phyloP scores from a whole-genome alignment of 1,284 basidiomycete genomes.

The Cutaneotrichosporon sp. region DNA sequence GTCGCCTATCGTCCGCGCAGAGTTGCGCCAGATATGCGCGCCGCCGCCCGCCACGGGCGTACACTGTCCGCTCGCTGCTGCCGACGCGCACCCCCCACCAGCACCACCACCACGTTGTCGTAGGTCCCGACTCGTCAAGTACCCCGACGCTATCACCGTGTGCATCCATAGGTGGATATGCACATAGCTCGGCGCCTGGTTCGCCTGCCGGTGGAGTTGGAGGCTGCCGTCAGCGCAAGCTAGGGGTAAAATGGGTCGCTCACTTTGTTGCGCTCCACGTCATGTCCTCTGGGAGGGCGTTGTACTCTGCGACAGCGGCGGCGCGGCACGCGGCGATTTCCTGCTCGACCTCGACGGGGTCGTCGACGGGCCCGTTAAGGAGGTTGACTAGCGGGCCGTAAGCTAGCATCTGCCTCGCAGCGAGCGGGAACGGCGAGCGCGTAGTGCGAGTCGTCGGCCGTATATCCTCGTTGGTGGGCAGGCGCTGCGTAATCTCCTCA shows the following conservation, averaged over 20 bases:
- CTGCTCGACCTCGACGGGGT: constrained; percentile 1
- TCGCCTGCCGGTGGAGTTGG: constrained; percentile 20
- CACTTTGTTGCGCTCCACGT: constrained; percentile 32
- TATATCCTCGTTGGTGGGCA: neutral
- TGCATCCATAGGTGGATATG: constrained; percentile 35
- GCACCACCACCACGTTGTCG: no score
- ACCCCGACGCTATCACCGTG: constrained; percentile 24
- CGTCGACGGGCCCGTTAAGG: constrained; percentile 16
- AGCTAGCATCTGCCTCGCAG: constrained; percentile 23
- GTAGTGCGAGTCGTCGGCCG: neutral
- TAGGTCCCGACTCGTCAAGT: constrained; percentile 14
- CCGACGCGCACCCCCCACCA: constrained; percentile 10
- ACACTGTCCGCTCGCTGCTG: constrained; percentile 6
- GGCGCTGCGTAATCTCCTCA: constrained; percentile 24
- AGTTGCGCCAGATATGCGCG: constrained; percentile 21
- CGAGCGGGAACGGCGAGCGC: constrained; percentile 22
- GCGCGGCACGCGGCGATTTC: constrained; percentile 11
- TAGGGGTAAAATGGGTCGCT: constrained; percentile 2
- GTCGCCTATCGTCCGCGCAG: constrained; percentile 25
- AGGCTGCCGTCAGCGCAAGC: constrained; percentile 12
- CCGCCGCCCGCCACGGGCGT: constrained; percentile 11
- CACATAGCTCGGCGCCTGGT: constrained; percentile 24
- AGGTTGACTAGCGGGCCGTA: constrained; percentile 26
- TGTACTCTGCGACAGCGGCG: constrained; percentile 22
- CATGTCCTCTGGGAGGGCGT: constrained; percentile 24